Percentiles rank a stretch among this genome's conserved stretches.
phyloP scores from a whole-genome alignment of 176 grass and related monocot species.

The Aegilops sharonensis region DNA sequence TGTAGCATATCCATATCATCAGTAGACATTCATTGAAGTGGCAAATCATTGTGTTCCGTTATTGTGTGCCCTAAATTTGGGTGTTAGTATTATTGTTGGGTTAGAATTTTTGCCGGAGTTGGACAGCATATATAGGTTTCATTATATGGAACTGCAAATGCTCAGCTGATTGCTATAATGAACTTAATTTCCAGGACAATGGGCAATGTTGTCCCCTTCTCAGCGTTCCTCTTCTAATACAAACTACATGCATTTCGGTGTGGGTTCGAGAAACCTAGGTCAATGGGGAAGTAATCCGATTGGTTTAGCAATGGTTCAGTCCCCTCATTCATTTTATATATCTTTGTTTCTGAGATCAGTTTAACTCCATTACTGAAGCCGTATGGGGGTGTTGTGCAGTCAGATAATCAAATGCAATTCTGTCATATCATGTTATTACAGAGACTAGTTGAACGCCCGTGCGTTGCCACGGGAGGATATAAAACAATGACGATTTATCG shows the following conservation, averaged over 20 bases:
- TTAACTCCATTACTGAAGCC: not conserved
- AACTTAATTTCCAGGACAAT: not conserved
- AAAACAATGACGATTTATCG: too few species aligned
- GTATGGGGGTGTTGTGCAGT: not conserved
- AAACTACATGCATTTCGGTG: not conserved
- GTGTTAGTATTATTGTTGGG: not conserved
- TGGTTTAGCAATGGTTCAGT: constrained; percentile 5
- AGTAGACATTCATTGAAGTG: not conserved
- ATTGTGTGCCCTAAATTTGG: not conserved
- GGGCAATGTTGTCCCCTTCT: not conserved
- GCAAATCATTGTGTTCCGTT: not conserved
- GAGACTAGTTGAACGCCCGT: too few species aligned
- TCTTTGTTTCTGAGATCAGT: not conserved
- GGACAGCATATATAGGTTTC: not conserved
- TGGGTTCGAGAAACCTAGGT: not conserved
- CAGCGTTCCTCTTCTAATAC: not conserved
- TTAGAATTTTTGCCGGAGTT: not conserved
- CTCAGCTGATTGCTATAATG: not conserved
- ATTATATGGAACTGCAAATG: constrained; percentile 14
- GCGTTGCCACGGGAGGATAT: too few species aligned
- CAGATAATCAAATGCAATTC: not conserved
- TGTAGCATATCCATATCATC: constrained; percentile 8
- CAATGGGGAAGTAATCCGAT: not conserved
- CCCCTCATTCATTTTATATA: not conserved
- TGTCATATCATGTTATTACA: not conserved